phyloP scores from a whole-genome alignment of 2,329 filamentous ascomycete genomes.

The Sporothrix mexicana region DNA sequence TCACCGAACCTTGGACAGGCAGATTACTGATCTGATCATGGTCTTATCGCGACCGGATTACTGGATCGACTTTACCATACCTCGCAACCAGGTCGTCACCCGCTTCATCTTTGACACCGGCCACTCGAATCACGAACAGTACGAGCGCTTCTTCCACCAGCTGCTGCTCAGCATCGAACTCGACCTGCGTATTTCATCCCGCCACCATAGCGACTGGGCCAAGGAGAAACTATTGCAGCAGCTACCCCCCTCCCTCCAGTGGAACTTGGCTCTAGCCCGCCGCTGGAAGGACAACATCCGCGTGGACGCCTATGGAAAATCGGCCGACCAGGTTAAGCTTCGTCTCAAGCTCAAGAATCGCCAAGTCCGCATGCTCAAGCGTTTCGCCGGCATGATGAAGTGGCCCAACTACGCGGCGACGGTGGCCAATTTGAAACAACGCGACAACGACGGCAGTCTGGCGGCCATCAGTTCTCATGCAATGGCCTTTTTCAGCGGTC shows the following conservation, averaged over 20 bases:
- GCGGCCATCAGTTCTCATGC: constrained; percentile 70
- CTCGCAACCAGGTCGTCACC: constrained; percentile 74
- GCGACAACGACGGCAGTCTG: constrained; percentile 62
- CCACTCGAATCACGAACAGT: constrained; percentile 60
- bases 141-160: constrained; percentile 75
- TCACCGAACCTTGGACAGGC: constrained; percentile 69
- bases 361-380: constrained; percentile 71
- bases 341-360: constrained; percentile 68
- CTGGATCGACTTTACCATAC: constrained; percentile 75
- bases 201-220: constrained; percentile 64
- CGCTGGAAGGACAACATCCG: constrained; percentile 74
- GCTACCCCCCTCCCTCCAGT: constrained; percentile 72
- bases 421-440: constrained; percentile 65
- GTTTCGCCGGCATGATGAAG: constrained; percentile 74
- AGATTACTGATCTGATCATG: constrained; percentile 74
- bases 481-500: constrained; percentile 77
- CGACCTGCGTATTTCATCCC: constrained; percentile 70
- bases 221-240: constrained; percentile 68
- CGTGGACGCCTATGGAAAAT: constrained; percentile 64
- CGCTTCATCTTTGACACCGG: constrained; percentile 71
- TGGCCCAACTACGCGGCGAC: constrained; percentile 76
- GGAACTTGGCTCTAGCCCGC: constrained; percentile 74
- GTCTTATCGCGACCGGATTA: constrained; percentile 67
- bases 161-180: constrained; percentile 76
- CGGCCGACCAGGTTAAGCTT: constrained; percentile 63